Base-by-base conservation (phyloP, 805 yeast genomes). In the Debaryomyces maramus region DNA sequence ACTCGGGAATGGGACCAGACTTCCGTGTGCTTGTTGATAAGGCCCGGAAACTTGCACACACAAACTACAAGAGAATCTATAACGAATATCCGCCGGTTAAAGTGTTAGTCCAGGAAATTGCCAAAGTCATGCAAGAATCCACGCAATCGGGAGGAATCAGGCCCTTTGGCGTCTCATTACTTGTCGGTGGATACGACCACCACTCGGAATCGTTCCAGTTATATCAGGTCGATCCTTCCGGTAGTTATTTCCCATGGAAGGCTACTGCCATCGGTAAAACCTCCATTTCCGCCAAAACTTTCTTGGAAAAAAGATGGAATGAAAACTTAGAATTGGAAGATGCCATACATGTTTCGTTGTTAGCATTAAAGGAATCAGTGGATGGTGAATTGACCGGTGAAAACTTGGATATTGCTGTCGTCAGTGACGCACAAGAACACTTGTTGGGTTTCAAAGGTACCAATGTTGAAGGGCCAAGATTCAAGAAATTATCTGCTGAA, bases 231-330 rank as follows among this genome's bases (percentile, higher is more conserved):
- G 99, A 93, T 68, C 99, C 99, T 4, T 85, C 96, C 3, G 99
- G 99, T 7, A 82, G 97, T 29, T 93, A 85, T 63, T 93, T 88
- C 76, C 98, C 99, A 7, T 93, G 99, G 99, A 93, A 91, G 67
- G 99, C 99, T 27, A 91, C 99, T 3, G 98, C 99, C 17, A 93
- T 93, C 54, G 99, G 99, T 48, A 90, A 89, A 60, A 95, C 97
- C 18, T 83, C 97, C 3, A 81, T 81, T 32, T 88, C 95, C n/a
- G 99, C 98, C 24, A 93, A 95, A 72, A 91, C 98, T 1, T 93
- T 93, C 55, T 70, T 93, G 58, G 99, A 93, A 64, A 93, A 93
- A 70, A 83, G 99, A 68, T 93, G 98, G 97, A 91, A 90, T 60
- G 95, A 89, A 50, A 96, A 93, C 64, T 73, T 93, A 60, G 99